Conservation (phyloP, 495 filamentous ascomycete species). For the Penicillium manginii region DNA sequence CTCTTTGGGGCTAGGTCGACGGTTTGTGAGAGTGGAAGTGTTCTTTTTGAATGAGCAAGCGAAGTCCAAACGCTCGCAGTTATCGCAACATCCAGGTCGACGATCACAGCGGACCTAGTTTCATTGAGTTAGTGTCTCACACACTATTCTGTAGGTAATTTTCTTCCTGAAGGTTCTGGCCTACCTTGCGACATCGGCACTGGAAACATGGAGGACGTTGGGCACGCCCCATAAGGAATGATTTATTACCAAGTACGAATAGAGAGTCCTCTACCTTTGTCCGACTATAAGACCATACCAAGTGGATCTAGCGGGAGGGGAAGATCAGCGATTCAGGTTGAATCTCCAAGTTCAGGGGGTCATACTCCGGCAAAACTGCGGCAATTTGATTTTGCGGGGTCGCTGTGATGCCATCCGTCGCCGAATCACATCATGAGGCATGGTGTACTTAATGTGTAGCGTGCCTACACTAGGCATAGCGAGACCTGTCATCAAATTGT, state of each 20-base stretch:
- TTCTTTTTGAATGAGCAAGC: constrained; percentile 17
- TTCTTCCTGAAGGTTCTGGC: neutral
- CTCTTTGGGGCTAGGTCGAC: neutral
- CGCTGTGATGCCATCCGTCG: neutral
- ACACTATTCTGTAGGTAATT: neutral
- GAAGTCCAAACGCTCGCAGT: constrained; percentile 22
- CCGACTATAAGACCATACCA: too few relatives aligned
- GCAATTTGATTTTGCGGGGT: constrained; percentile 10
- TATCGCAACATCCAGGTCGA: constrained; percentile 10
- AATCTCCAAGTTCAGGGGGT: neutral
- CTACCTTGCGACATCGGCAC: constrained; percentile 25
- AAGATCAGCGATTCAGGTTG: neutral
- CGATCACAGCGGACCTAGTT: constrained; percentile 24
- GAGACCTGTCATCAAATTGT: too few relatives aligned
- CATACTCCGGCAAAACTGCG: constrained; percentile 7
- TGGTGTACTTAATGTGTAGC: too few relatives aligned
- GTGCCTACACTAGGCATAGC: too few relatives aligned
- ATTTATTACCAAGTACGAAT: too few relatives aligned
- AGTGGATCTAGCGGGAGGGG: neutral
- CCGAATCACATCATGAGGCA: neutral
- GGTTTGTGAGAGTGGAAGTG: neutral
- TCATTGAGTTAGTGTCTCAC: neutral
- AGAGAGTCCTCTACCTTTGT: too few relatives aligned
- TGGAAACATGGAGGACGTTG: constrained; percentile 20
- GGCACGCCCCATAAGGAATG: constrained; percentile 13